phyloP scores from a whole-genome alignment of 257 asterid genomes.

The Solanum chiquidenum region DNA sequence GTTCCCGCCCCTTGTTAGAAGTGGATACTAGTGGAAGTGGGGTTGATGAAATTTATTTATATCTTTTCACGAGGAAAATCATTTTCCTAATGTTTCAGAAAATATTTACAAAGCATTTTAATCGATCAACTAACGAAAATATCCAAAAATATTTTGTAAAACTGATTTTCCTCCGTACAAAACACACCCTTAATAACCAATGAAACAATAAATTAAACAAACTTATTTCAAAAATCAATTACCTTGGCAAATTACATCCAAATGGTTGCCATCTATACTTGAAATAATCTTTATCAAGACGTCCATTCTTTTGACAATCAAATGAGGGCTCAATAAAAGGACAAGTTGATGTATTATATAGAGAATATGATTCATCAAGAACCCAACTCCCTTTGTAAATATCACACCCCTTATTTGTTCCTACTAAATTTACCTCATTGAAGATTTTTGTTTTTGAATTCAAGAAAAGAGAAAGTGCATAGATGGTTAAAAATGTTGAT shows the following conservation, averaged over 20 bases:
- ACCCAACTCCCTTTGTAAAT: constrained; percentile 45
- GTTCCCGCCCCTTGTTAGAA: background rate
- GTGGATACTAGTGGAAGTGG: background rate
- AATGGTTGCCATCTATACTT: constrained; percentile 47
- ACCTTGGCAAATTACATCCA: constrained; percentile 30
- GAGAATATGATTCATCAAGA: constrained; percentile 33
- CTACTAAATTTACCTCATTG: background rate
- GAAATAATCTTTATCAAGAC: constrained; percentile 31
- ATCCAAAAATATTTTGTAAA: background rate
- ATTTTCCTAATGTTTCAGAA: too few relatives aligned
- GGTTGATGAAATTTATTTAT: background rate
- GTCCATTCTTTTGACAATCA: constrained; percentile 33
- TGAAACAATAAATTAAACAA: background rate
- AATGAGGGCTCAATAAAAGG: constrained; percentile 28
- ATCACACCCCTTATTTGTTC: constrained; percentile 16
- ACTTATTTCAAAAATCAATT: background rate
- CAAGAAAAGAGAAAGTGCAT: background rate
- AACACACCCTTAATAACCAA: background rate
- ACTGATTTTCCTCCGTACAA: background rate
- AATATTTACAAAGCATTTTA: background rate
- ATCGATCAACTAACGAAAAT: background rate
- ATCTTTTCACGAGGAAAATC: rapidly evolving
- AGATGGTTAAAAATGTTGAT: background rate
- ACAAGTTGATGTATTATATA: constrained; percentile 23
- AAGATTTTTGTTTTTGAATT: background rate